Percentiles rank a stretch among this genome's conserved stretches.
Conservation (phyloP, 2,329 filamentous ascomycete species). For the Aspergillus texensis region DNA sequence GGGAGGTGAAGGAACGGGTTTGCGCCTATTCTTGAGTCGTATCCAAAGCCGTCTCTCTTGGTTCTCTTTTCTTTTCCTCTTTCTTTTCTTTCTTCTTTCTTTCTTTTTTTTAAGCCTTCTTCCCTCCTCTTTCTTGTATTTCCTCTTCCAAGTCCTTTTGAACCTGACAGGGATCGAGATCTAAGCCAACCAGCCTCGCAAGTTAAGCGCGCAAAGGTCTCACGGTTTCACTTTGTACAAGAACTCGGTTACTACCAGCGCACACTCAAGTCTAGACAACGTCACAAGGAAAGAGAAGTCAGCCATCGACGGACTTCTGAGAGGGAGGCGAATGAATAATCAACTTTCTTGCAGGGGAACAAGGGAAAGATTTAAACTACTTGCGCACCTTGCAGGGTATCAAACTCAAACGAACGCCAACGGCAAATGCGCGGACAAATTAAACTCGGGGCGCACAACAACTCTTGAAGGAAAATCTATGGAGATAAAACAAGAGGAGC, state of each 20-base stretch:
- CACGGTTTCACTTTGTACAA: conserved; percentile 18
- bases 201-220: conserved; percentile 19
- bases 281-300: not conserved
- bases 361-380: conserved; percentile 7
- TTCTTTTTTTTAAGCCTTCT: not conserved
- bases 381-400: conserved; percentile 6
- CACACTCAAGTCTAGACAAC: conserved; percentile 16
- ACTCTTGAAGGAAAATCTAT: not conserved
- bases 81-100: conserved; percentile 4
- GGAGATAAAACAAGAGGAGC: not conserved
- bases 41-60: not conserved
- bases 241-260: conserved; percentile 16
- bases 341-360: not conserved
- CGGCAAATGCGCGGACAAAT: conserved; percentile 2
- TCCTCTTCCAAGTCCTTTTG: not conserved
- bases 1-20: conserved; percentile 17
- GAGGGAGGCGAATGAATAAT: conserved; percentile 2
- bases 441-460: conserved; percentile 1
- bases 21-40: not conserved
- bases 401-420: conserved; percentile 5
- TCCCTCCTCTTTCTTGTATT: not conserved
- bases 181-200: conserved; percentile 13
- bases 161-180: conserved; percentile 15
- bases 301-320: not conserved
- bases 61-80: conserved; percentile 2